phyloP scores from a whole-genome alignment of 306 rosid species.

The Aeschynomene evenia region DNA sequence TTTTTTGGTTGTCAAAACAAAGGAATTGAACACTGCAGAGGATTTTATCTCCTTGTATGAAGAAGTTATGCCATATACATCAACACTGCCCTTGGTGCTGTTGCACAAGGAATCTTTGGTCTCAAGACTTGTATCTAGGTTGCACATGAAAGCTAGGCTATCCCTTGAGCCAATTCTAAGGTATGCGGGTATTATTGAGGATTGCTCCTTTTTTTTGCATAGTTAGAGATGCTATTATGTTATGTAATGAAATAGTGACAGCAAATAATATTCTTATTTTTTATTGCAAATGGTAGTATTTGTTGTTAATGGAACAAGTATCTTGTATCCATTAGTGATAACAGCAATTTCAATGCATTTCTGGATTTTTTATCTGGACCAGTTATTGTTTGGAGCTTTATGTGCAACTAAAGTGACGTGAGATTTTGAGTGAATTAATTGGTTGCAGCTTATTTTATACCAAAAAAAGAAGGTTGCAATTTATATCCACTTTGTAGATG shows the following conservation, averaged over 20 bases:
- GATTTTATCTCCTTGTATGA: conserved; percentile 84
- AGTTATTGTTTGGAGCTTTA: conserved; percentile 3
- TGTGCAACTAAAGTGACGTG: not conserved
- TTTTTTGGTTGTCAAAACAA: conserved; percentile 18
- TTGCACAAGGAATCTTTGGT: conserved; percentile 72
- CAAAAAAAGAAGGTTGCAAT: not conserved
- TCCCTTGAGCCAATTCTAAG: conserved; percentile 82
- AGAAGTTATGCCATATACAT: conserved; percentile 62
- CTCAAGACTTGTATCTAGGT: conserved; percentile 62
- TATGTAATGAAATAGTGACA: not conserved
- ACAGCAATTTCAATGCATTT: not conserved
- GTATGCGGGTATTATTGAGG: conserved; percentile 37
- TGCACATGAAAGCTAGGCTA: conserved; percentile 74
- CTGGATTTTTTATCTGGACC: not conserved
- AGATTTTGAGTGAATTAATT: conserved; percentile 2
- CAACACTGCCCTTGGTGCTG: conserved; percentile 69
- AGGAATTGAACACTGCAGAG: conserved; percentile 91
- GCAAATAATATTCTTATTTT: not conserved
- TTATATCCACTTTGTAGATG: not conserved
- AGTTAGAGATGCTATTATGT: conserved; percentile 8
- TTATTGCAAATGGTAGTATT: not conserved
- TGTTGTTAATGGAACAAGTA: not conserved
- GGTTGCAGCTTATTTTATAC: not conserved
- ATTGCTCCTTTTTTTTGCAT: conserved; percentile 14
- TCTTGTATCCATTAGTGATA: not conserved